Conservation (phyloP, 2,329 filamentous ascomycete species). For the Sporothrix schenckii region DNA sequence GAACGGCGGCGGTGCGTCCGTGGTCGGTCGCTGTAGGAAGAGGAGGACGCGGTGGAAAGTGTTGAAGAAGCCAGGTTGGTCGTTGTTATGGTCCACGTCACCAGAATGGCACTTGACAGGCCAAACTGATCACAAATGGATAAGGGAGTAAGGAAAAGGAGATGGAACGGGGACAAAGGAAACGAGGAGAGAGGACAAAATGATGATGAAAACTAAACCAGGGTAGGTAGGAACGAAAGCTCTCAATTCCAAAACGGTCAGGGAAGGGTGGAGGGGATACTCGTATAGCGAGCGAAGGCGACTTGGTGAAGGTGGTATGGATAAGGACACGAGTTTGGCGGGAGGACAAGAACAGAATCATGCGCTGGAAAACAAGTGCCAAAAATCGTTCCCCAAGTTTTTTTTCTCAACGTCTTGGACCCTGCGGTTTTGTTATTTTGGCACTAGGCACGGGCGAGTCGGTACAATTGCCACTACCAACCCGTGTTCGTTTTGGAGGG, state of each 20-base stretch:
- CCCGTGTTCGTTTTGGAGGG: neutral
- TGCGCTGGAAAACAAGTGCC: constrained; percentile 33
- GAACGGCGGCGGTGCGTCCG: constrained; percentile 52
- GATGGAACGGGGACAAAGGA: constrained; percentile 6
- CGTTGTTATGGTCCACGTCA: constrained; percentile 37
- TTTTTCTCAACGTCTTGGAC: constrained; percentile 24
- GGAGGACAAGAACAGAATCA: constrained; percentile 27
- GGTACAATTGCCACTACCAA: constrained; percentile 17
- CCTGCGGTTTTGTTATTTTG: neutral
- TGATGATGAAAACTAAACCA: neutral
- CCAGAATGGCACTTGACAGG: constrained; percentile 38
- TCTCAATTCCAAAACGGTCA: neutral
- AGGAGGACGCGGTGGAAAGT: constrained; percentile 54
- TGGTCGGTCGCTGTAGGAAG: constrained; percentile 57
- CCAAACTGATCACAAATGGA: constrained; percentile 35
- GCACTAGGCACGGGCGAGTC: constrained; percentile 6
- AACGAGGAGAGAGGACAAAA: neutral
- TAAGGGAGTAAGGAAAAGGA: neutral
- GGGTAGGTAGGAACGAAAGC: constrained; percentile 2
- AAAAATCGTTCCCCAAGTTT: constrained; percentile 33
- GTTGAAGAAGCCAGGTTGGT: constrained; percentile 57
- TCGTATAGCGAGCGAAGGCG: constrained; percentile 20
- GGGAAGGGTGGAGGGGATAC: constrained; percentile 9
- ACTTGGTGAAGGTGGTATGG: constrained; percentile 24
- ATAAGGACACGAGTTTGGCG: constrained; percentile 29